A percentile compares a stretch with the other conserved stretches of the same genome.
These are phyloP conservation scores for Trametes cinnabarina DNA, from an alignment of 768 basidiomycete genomes.

Conservation along the genomic window DNA sequence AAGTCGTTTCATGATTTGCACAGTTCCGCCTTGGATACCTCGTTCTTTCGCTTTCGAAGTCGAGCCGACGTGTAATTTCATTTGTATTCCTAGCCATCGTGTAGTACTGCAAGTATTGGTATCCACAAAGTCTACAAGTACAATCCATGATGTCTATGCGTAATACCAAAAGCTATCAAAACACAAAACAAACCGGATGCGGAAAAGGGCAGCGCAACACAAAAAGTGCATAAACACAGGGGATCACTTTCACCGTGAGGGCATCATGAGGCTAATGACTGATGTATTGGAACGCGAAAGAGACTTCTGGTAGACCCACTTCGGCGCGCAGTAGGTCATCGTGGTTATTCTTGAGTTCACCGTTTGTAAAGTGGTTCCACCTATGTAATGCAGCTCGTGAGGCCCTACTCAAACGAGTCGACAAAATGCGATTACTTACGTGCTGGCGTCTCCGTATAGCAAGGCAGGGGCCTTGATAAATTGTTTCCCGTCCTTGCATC, in stretches of 20 bases:
- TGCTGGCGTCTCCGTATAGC: constrained; percentile 95
- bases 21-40: not conserved
- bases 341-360: constrained; percentile 85
- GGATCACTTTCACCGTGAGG: not conserved
- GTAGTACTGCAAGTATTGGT: not conserved
- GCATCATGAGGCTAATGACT: constrained; percentile 56
- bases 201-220: too few relatives aligned
- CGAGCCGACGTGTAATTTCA: constrained; percentile 25
- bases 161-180: not conserved
- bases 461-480: constrained; percentile 77
- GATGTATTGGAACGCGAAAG: constrained; percentile 95
- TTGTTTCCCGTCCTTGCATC: constrained; percentile 86
- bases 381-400: constrained; percentile 38
- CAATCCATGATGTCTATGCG: not conserved
- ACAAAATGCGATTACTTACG: constrained; percentile 51
- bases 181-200: not conserved
- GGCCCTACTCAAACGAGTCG: not conserved
- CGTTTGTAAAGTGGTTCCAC: constrained; percentile 97
- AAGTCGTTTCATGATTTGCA: constrained; percentile 50
- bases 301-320: constrained; percentile 77
- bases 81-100: constrained; percentile 22
- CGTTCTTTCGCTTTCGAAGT: not conserved
- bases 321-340: constrained; percentile 94
- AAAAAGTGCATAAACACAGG: not conserved
- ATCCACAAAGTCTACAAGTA: constrained; percentile 1